A percentile compares a stretch with the other conserved stretches of the same genome.
Conservation (phyloP, 2,329 filamentous ascomycete species). For the Pseudopithomyces maydicus region DNA sequence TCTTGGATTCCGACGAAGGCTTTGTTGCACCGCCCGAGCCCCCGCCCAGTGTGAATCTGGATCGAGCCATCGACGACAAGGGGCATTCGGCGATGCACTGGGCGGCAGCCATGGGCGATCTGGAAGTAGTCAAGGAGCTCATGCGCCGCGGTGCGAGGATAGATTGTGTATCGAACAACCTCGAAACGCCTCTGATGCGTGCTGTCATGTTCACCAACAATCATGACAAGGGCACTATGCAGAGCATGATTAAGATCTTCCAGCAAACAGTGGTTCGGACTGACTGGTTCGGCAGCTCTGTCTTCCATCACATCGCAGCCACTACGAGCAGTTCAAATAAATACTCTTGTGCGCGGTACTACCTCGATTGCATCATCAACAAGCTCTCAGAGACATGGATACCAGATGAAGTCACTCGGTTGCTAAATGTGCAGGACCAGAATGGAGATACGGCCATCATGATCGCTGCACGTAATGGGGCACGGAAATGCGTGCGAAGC, state of each 20-base stretch:
- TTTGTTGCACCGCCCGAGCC: conserved; percentile 74
- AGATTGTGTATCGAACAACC: conserved; percentile 65
- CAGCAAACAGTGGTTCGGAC: conserved; percentile 79
- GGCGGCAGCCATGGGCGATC: conserved; percentile 96
- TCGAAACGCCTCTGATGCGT: conserved; percentile 91
- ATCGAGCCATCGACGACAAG: conserved; percentile 92
- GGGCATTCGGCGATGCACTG: conserved; percentile 93
- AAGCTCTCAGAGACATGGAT: conserved; percentile 80
- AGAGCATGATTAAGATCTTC: conserved; percentile 80
- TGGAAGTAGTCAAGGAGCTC: conserved; percentile 87
- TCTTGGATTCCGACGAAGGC: conserved; percentile 77
- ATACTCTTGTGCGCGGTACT: conserved; percentile 88
- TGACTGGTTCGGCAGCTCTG: conserved; percentile 81
- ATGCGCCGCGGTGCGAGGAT: conserved; percentile 79
- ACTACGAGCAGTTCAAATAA: conserved; percentile 86
- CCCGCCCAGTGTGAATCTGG: conserved; percentile 82
- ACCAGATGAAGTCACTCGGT: conserved; percentile 73
- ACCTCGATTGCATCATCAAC: conserved; percentile 88
- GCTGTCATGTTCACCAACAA: conserved; percentile 97
- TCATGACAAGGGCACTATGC: conserved; percentile 90
- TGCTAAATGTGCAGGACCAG: conserved; percentile 82
- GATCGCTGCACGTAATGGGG: conserved; percentile 83
- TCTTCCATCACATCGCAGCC: conserved; percentile 92
- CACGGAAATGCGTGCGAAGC: conserved; percentile 73
- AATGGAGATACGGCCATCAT: conserved; percentile 91